Base-by-base conservation (phyloP, 495 filamentous ascomycete genomes). In the Trichocladium antarcticum region DNA sequence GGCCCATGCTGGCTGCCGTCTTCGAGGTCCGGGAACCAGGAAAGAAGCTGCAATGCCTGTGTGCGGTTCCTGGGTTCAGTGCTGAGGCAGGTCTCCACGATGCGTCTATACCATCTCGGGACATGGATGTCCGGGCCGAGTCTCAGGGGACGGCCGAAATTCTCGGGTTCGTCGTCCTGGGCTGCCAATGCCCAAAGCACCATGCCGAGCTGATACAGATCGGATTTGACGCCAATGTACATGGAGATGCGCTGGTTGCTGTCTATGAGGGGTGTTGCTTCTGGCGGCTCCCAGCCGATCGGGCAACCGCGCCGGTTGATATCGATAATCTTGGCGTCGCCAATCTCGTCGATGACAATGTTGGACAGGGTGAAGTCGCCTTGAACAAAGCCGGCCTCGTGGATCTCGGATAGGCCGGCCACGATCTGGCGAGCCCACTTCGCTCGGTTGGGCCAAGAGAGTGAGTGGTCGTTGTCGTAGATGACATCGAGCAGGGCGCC, bases 171-270 rank as follows among this genome's bases (percentile, higher is more conserved):
- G 56, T 96, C 92, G 34, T 87, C 76, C 51, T 86, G 77, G 54
- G 81, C 85, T 3, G 87, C 89, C 31, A 98, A 68, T 7, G 87
- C 89, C 88, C 90, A 98, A 3, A 98, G 73, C 1, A 94, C 90
- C 93, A 98, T 98, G 21, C 92, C 92, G 3, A 97, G 73, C 58
- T 98, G 92, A 58, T 82, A 98, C 1, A 97, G 72, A 64, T 98
- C 92, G 0, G 89, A 94, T 65, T 97, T 98, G 66, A 96, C 87
- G 5, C 92, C 92, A 62, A 98, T 97, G 61, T 95, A 95, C 86
- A 98, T 96, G 22, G 87, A 85, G 24, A 98, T 92, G 21, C 89
- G 77, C 61, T 96, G 92, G 47, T 87, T 87, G 68, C 83, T 89
- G 44, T 89, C 81, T 50, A 98, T 93, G 56, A 96, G 79, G 0